Conservation (phyloP, 2,329 filamentous ascomycete genomes). For the Fusarium torreyae region DNA sequence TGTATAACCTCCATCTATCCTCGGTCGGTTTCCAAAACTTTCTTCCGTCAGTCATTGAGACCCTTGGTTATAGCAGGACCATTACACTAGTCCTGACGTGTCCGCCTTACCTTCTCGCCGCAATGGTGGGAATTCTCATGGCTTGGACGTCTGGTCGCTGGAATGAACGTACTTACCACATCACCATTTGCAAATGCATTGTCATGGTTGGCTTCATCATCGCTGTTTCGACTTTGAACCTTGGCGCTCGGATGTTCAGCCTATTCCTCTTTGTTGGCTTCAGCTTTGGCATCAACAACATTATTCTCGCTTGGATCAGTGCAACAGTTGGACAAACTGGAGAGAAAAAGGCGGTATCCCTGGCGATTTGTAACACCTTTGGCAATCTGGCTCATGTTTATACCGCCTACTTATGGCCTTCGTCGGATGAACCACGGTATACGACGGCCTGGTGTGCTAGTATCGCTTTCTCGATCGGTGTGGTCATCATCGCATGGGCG, state of each 20-base stretch:
- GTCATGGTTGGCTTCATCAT: conserved; percentile 53
- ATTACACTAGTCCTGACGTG: conserved; percentile 65
- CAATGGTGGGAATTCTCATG: conserved; percentile 29
- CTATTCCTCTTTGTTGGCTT: conserved; percentile 58
- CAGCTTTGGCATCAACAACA: conserved; percentile 59
- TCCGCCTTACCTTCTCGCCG: conserved; percentile 65
- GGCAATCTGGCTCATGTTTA: conserved; percentile 36
- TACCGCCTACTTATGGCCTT: conserved; percentile 36
- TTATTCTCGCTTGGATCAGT: conserved; percentile 61
- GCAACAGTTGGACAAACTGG: conserved; percentile 59
- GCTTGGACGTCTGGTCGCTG: conserved; percentile 58
- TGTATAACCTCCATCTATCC: conserved; percentile 47
- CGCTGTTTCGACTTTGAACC: conserved; percentile 46
- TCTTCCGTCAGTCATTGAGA: conserved; percentile 58
- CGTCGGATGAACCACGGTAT: conserved; percentile 29
- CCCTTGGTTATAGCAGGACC: conserved; percentile 62
- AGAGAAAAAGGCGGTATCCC: conserved; percentile 59
- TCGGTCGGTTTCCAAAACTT: conserved; percentile 52
- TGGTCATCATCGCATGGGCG: conserved; percentile 26
- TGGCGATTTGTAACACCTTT: conserved; percentile 39
- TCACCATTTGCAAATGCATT: conserved; percentile 53
- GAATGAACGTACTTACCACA: conserved; percentile 54
- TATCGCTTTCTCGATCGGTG: conserved; percentile 30
- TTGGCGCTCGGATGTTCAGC: conserved; percentile 42
- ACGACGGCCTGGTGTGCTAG: conserved; percentile 22